Conservation (phyloP, 345 rosid genomes). For the Cardamine occulta region DNA sequence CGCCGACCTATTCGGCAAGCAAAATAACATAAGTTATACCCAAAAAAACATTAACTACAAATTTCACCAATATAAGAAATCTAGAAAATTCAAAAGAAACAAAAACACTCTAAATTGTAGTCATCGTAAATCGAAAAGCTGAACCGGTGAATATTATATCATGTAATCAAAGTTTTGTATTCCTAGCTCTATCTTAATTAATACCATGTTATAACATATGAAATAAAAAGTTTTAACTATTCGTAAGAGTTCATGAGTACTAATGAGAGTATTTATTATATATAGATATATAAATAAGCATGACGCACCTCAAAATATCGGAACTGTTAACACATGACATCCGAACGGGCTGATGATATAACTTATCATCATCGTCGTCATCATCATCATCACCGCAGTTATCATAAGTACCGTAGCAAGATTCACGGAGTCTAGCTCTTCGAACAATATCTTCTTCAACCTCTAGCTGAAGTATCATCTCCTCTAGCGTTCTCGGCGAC, state of each 20-base stretch:
- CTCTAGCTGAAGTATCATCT: constrained; percentile 84
- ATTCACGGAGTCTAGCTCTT: constrained; percentile 48
- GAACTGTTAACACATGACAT: constrained; percentile 84
- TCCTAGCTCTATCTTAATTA: neutral
- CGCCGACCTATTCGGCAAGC: constrained; percentile 52
- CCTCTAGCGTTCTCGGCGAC: constrained; percentile 63
- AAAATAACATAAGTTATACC: neutral
- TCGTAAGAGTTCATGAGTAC: neutral
- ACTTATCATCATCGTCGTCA: constrained; percentile 8
- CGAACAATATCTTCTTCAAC: constrained; percentile 74
- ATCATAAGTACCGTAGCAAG: constrained; percentile 35
- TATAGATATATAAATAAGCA: neutral
- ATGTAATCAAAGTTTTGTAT: neutral
- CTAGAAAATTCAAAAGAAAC: neutral
- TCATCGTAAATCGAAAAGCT: neutral
- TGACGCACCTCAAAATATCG: constrained; percentile 58
- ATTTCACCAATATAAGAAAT: neutral
- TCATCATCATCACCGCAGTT: neutral
- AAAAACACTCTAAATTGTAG: neutral
- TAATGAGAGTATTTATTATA: neutral
- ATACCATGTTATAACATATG: neutral
- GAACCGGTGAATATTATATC: neutral
- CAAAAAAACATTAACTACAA: neutral
- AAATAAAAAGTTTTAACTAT: neutral
- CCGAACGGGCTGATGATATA: constrained; percentile 46